Evolutionary conservation across 1,284 basidiomycete species (phyloP).

Genomic region (Thelephora terrestris): DNA sequence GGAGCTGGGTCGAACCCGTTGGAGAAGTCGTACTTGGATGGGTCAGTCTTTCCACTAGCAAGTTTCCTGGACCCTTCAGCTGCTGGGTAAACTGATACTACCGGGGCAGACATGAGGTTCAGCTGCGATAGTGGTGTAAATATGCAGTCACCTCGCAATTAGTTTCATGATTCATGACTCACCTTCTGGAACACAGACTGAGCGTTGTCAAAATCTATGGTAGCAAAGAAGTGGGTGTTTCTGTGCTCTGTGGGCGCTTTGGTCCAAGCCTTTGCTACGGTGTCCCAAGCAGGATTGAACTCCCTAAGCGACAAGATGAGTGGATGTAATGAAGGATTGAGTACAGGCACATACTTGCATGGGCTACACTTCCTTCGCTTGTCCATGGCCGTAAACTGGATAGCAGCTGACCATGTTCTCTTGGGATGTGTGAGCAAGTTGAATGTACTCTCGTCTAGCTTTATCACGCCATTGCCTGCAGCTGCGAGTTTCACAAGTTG

Average conservation of each 20-base stretch:
- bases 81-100: constrained; percentile 71
- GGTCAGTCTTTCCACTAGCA: constrained; percentile 39
- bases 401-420: constrained; percentile 75
- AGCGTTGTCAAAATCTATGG: constrained; percentile 78
- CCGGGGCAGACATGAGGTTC: constrained; percentile 66
- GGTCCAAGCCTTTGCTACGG: constrained; percentile 76
- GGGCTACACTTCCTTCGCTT: constrained; percentile 69
- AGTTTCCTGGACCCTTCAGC: constrained; percentile 56
- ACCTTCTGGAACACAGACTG: constrained; percentile 74
- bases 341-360: constrained; percentile 48
- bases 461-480: constrained; percentile 68
- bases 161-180: constrained; percentile 7
- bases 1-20: constrained; percentile 76
- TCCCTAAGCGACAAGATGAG: constrained; percentile 37
- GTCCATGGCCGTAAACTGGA: constrained; percentile 82
- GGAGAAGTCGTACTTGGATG: constrained; percentile 68
- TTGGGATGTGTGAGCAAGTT: constrained; percentile 65
- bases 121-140: constrained; percentile 37
- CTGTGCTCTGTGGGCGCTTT: constrained; percentile 47
- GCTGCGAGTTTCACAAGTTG: constrained; percentile 58
- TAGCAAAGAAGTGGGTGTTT: constrained; percentile 83
- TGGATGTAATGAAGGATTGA: constrained; percentile 1
- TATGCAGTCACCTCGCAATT: not conserved
- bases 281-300: constrained; percentile 74
- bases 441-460: constrained; percentile 64